Conservation (phyloP, 2,329 filamentous ascomycete species). For the Sclerotinia borealis region DNA sequence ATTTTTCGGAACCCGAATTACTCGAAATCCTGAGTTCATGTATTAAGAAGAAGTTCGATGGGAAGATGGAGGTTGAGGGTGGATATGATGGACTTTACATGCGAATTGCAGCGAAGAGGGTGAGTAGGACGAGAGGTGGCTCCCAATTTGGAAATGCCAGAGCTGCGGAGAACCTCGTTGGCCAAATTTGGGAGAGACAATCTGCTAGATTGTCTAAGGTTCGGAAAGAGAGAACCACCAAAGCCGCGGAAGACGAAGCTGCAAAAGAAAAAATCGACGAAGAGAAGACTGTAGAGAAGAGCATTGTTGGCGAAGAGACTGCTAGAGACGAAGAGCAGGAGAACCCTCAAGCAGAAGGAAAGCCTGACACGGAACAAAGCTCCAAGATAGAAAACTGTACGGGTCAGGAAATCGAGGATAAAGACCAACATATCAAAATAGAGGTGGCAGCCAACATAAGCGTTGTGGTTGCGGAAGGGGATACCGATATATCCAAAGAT, state of each 20-base stretch:
- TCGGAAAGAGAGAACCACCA: slow-evolving; percentile 2
- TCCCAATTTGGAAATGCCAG: slow-evolving; percentile 69
- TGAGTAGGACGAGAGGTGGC: slow-evolving; percentile 55
- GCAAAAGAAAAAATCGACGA: slow-evolving; percentile 33
- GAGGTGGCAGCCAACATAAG: neutral
- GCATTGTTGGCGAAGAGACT: neutral
- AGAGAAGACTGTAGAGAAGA: slow-evolving; percentile 19
- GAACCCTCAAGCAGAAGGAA: slow-evolving; percentile 33
- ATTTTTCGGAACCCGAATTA: slow-evolving; percentile 61
- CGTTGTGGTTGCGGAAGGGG: neutral
- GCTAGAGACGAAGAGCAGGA: slow-evolving; percentile 33
- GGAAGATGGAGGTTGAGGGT: slow-evolving; percentile 52
- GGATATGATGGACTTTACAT: slow-evolving; percentile 54
- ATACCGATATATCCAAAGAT: neutral
- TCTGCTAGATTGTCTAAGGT: slow-evolving; percentile 29
- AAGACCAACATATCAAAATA: neutral
- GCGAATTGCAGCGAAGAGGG: slow-evolving; percentile 53
- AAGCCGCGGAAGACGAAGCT: neutral
- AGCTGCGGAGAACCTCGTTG: slow-evolving; percentile 55
- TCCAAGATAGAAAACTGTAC: too few species aligned
- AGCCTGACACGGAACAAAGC: neutral
- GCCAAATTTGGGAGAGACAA: slow-evolving; percentile 50
- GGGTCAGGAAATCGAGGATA: neutral
- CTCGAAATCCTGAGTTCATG: slow-evolving; percentile 49
- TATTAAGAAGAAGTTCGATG: slow-evolving; percentile 48